A percentile compares a stretch with the other conserved stretches of the same genome.
Evolutionary conservation across 75 land plant genomes (phyloP).

Genomic region (Pseudotsuga menziesii): DNA sequence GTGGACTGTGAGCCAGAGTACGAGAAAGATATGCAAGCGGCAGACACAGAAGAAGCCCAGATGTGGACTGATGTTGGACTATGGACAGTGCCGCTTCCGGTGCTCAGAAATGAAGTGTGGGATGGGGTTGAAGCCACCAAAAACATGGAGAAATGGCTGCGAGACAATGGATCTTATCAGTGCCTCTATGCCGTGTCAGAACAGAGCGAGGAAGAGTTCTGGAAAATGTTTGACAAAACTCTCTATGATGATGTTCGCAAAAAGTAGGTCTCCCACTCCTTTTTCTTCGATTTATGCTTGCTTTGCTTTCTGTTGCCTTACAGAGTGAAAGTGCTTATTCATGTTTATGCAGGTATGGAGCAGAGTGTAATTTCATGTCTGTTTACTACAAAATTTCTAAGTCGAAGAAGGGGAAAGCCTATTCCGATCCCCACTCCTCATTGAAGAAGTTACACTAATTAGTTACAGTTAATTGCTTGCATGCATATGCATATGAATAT

Average conservation of each 20-base stretch:
- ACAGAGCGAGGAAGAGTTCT: conserved; percentile 25
- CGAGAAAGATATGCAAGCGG: conserved; percentile 25
- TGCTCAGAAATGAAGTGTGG: conserved; percentile 27
- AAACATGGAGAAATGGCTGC: conserved; percentile 35
- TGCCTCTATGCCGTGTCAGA: conserved; percentile 28
- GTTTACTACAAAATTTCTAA: conserved; percentile 21
- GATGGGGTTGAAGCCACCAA: conserved; percentile 30
- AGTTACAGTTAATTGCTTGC: too few relatives aligned
- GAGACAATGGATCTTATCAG: conserved; percentile 23
- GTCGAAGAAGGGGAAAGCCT: not conserved
- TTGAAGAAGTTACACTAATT: not conserved
- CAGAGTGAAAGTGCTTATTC: not conserved
- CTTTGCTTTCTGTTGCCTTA: not conserved
- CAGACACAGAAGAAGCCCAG: conserved; percentile 28
- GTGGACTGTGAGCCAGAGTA: conserved; percentile 21
- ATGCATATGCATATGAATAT: too few relatives aligned
- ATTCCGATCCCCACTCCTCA: not conserved
- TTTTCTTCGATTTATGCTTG: not conserved
- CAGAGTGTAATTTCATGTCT: conserved; percentile 24
- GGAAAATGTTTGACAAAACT: conserved; percentile 28
- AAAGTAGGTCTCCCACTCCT: conserved; percentile 7
- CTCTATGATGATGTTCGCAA: conserved; percentile 24
- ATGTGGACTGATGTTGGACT: conserved; percentile 38
- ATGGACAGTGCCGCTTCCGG: conserved; percentile 29
- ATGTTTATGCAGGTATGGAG: conserved; percentile 13